These are phyloP conservation scores for Lodderomyces orthopsilosis DNA, from an alignment of 1,139 yeast genomes.

Conservation along the genomic window DNA sequence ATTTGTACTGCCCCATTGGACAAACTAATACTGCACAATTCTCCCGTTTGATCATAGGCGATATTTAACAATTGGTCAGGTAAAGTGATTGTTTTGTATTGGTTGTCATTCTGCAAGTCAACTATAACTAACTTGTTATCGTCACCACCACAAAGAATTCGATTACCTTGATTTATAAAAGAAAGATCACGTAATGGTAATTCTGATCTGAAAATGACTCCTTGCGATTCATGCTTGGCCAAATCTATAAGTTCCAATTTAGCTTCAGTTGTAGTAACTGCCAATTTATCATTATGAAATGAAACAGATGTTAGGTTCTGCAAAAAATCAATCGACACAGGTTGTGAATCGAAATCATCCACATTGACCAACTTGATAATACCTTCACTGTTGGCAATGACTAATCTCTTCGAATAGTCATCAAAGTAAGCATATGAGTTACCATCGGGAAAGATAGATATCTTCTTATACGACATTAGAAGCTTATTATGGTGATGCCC, in stretches of 20 bases:
- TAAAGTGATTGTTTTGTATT: conserved; percentile 18
- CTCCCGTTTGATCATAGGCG: conserved; percentile 61
- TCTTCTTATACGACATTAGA: conserved; percentile 11
- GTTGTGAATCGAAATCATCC: conserved; percentile 49
- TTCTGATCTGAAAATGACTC: conserved; percentile 42
- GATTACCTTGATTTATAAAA: conserved; percentile 68
- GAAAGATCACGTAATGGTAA: conserved; percentile 65
- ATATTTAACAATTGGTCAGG: conserved; percentile 59
- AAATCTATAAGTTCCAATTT: conserved; percentile 31
- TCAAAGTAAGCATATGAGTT: conserved; percentile 43
- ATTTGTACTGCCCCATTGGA: conserved; percentile 67
- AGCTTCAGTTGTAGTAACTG: conserved; percentile 37
- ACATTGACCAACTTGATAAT: conserved; percentile 49
- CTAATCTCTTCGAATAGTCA: conserved; percentile 30
- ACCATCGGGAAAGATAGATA: conserved; percentile 47
- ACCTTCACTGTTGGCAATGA: conserved; percentile 52
- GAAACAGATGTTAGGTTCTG: conserved; percentile 40
- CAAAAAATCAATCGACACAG: conserved; percentile 50
- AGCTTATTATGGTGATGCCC: not conserved
- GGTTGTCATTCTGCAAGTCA: conserved; percentile 37
- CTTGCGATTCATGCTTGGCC: conserved; percentile 17
- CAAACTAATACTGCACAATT: conserved; percentile 35
- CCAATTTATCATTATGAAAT: conserved; percentile 20
- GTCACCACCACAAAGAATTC: conserved; percentile 75
- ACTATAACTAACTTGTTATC: conserved; percentile 61